These are phyloP conservation scores for Babesia caballi DNA, from an alignment of 169 alveolate species.

Conservation along the genomic window DNA sequence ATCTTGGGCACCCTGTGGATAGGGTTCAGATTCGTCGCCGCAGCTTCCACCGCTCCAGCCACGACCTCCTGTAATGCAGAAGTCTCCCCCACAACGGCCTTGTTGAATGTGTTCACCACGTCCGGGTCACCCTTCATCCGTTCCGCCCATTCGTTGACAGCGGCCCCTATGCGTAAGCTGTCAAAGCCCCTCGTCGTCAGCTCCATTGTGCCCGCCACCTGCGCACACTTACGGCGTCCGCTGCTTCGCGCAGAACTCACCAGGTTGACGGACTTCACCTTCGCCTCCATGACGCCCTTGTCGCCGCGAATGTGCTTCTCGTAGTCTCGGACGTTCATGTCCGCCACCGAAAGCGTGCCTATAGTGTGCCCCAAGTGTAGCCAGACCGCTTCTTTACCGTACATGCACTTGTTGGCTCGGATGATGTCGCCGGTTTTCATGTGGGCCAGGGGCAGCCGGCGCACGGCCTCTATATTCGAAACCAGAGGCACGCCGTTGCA, in stretches of 20 bases:
- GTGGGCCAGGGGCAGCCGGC: slow-evolving; percentile 20
- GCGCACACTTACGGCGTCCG: not conserved
- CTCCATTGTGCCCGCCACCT: slow-evolving; percentile 6
- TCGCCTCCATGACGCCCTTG: not conserved
- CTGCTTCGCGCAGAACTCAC: not conserved
- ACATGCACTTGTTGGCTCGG: slow-evolving; percentile 19
- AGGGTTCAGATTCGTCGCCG: not conserved
- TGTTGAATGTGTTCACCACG: not conserved
- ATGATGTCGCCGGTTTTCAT: slow-evolving; percentile 46
- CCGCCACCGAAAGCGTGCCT: slow-evolving; percentile 30
- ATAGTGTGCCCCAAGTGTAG: slow-evolving; percentile 27
- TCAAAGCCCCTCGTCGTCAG: not conserved
- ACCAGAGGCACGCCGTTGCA: slow-evolving; percentile 31
- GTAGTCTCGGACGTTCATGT: slow-evolving; percentile 37
- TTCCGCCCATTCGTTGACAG: slow-evolving; percentile 18
- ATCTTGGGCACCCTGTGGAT: slow-evolving; percentile 8
- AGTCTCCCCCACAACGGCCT: not conserved
- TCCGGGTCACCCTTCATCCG: slow-evolving; percentile 3
- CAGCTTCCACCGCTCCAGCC: not conserved
- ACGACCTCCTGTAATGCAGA: not conserved
- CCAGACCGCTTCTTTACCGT: slow-evolving; percentile 19
- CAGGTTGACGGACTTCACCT: slow-evolving; percentile 20
- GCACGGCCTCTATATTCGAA: slow-evolving; percentile 36
- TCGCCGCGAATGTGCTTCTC: slow-evolving; percentile 30
- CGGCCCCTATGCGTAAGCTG: not conserved